Conservation (phyloP, 129 eudicot species). For the Tagetes erecta region DNA sequence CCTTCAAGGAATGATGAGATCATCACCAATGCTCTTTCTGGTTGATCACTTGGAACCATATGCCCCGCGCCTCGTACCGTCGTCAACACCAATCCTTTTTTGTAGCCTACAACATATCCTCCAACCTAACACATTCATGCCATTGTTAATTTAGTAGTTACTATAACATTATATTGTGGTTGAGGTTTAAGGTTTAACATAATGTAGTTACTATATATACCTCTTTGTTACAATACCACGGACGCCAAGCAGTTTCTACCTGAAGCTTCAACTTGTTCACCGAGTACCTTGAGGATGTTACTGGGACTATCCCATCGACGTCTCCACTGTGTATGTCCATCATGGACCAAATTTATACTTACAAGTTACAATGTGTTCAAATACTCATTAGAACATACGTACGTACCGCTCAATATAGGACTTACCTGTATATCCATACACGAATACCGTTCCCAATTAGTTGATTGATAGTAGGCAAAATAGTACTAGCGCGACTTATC, state of each 20-base stretch:
- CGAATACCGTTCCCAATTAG: constrained; percentile 39
- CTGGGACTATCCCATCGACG: constrained; percentile 51
- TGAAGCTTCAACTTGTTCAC: constrained; percentile 52
- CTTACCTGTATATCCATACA: constrained; percentile 52
- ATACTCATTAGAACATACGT: neutral
- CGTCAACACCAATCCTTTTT: constrained; percentile 30
- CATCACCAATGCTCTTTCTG: constrained; percentile 40
- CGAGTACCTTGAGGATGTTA: constrained; percentile 56
- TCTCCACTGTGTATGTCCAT: constrained; percentile 53
- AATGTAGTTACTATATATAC: too few relatives aligned
- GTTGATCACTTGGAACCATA: constrained; percentile 43
- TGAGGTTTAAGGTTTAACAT: too few relatives aligned
- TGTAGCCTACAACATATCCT: constrained; percentile 56
- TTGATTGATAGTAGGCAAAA: constrained; percentile 45
- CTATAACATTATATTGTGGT: too few relatives aligned
- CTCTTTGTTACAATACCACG: constrained; percentile 25
- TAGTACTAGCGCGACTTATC: constrained; percentile 43
- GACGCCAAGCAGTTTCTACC: constrained; percentile 49
- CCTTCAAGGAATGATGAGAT: constrained; percentile 46
- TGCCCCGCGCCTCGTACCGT: constrained; percentile 33
- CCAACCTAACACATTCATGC: too few relatives aligned
- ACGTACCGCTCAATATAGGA: neutral
- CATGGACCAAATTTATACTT: neutral
- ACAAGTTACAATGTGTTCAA: neutral
- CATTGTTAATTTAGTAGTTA: too few relatives aligned